These are phyloP conservation scores for Corchorus olitorius DNA, from an alignment of 345 rosid genomes.

Conservation along the genomic window DNA sequence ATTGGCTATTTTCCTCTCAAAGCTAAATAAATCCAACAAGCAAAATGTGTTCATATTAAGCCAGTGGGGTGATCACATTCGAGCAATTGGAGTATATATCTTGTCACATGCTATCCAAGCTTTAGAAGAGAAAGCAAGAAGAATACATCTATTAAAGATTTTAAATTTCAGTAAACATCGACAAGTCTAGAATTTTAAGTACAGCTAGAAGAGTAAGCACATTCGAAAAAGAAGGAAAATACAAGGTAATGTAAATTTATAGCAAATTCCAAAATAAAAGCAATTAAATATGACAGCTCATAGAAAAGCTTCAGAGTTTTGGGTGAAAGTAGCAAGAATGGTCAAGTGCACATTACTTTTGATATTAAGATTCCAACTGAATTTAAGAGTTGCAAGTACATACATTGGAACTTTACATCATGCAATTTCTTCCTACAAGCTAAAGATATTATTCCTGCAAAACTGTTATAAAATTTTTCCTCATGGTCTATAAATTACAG, in stretches of 20 bases:
- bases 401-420: conserved; percentile 33
- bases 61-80: not conserved
- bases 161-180: not conserved
- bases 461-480: conserved; percentile 32
- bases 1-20: not conserved
- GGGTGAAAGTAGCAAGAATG: conserved; percentile 16
- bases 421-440: conserved; percentile 34
- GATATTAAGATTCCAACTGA: conserved; percentile 24
- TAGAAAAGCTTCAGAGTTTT: not conserved
- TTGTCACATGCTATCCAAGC: not conserved
- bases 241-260: not conserved
- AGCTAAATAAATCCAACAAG: not conserved
- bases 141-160: not conserved
- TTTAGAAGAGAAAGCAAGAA: not conserved
- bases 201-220: not conserved
- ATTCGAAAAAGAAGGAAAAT: not conserved
- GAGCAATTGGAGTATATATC: not conserved
- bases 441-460: conserved; percentile 40
- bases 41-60: not conserved
- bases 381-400: conserved; percentile 28
- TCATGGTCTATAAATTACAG: conserved; percentile 35
- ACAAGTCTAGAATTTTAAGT: not conserved
- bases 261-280: not conserved
- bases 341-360: conserved; percentile 14
- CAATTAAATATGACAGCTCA: not conserved